Conservation (phyloP, 2,329 filamentous ascomycete species). For the Truncatella angustata region DNA sequence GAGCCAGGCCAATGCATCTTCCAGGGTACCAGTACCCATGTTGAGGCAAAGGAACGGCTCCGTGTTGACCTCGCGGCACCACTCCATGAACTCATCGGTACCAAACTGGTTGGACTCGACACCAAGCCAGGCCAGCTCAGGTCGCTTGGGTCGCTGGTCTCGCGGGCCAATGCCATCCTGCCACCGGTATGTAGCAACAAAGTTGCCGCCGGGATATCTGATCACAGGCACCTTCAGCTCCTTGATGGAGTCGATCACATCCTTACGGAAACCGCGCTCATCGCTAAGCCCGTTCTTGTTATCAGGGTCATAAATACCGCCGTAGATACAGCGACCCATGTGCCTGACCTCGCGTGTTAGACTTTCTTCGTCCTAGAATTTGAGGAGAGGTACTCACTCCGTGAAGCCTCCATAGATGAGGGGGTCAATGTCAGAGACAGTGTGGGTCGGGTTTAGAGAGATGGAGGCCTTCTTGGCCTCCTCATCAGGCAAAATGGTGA, state of each 20-base stretch:
- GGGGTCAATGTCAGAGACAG: constrained; percentile 71
- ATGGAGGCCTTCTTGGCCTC: constrained; percentile 56
- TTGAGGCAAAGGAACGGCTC: constrained; percentile 81
- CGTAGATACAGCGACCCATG: constrained; percentile 88
- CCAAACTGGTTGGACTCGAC: constrained; percentile 77
- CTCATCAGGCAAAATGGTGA: constrained; percentile 63
- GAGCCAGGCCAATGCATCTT: constrained; percentile 68
- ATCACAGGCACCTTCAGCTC: constrained; percentile 76
- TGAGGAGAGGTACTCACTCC: constrained; percentile 48
- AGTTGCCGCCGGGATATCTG: constrained; percentile 81
- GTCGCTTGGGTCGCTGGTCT: constrained; percentile 63
- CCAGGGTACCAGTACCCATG: constrained; percentile 69
- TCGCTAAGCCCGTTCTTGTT: constrained; percentile 72
- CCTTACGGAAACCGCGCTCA: constrained; percentile 71
- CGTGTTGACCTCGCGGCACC: constrained; percentile 62
- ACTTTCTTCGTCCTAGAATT: constrained; percentile 2
- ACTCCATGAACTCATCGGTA: constrained; percentile 83
- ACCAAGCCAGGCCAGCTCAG: constrained; percentile 77
- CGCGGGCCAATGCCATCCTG: constrained; percentile 74
- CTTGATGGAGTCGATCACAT: constrained; percentile 71
- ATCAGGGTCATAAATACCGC: constrained; percentile 77
- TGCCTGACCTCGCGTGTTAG: constrained; percentile 49
- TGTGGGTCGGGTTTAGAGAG: constrained; percentile 61
- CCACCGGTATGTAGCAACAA: constrained; percentile 84
- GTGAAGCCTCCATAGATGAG: constrained; percentile 85